phyloP scores from a whole-genome alignment of 768 basidiomycete genomes.

The Neoboletus subvelutipes region DNA sequence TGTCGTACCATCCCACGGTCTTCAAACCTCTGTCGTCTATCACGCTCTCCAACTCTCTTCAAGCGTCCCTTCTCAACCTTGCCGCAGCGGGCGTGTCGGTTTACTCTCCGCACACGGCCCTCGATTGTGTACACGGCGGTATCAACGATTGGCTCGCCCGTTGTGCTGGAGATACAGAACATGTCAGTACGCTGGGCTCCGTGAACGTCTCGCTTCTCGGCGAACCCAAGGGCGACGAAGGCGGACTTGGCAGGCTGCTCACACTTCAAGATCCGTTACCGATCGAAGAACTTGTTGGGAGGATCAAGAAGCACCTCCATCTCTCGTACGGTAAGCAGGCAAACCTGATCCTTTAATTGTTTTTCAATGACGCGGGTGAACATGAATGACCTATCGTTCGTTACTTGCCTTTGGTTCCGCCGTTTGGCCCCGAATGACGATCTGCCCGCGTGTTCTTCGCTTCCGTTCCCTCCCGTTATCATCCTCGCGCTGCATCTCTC shows the following conservation, averaged over 20 bases:
- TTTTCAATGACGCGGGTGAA: slow-evolving; percentile 12
- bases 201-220: slow-evolving; percentile 35
- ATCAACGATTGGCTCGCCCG: slow-evolving; percentile 88
- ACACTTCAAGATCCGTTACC: slow-evolving; percentile 54
- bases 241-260: slow-evolving; percentile 70
- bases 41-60: slow-evolving; percentile 76
- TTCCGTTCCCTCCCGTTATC: slow-evolving; percentile 20
- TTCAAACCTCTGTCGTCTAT: slow-evolving; percentile 74
- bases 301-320: slow-evolving; percentile 68
- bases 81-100: slow-evolving; percentile 82
- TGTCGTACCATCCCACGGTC: slow-evolving; percentile 85
- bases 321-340: slow-evolving; percentile 52
- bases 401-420: neutral
- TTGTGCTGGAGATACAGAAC: slow-evolving; percentile 42
- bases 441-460: slow-evolving; percentile 14
- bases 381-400: neutral
- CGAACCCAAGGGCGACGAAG: slow-evolving; percentile 45
- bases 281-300: slow-evolving; percentile 59
- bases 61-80: slow-evolving; percentile 75
- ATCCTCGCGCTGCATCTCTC: neutral
- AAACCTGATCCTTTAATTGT: slow-evolving; percentile 11
- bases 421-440: slow-evolving; percentile 17
- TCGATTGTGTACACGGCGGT: slow-evolving; percentile 82
- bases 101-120: slow-evolving; percentile 84
- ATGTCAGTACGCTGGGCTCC: slow-evolving; percentile 29